Base-by-base conservation (phyloP, 805 yeast species). In the Metschnikowia chrysomelidarum region DNA sequence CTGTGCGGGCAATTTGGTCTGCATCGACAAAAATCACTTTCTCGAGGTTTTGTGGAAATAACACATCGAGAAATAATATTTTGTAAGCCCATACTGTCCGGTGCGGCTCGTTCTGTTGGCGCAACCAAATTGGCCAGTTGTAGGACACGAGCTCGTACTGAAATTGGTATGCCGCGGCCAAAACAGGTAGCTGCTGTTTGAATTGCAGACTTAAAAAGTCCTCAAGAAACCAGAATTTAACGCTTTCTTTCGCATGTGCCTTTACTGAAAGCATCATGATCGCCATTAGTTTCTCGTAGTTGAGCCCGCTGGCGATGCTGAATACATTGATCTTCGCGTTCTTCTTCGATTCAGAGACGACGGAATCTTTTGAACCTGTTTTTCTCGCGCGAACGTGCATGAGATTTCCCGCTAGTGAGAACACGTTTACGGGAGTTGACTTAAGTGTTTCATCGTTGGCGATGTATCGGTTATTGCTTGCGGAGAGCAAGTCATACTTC, bases 41-140 rank as follows among this genome's bases (percentile, higher is more conserved):
- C 2, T 78, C 76, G 15, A 91, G 67, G 35, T 76, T 76, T 44
- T 74, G 81, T 1, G 98, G 98, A 56, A 91, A 87, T 30, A 93
- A 54, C 1, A 84, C 89, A 61, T 91, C 98, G 44, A 88, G 61
- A 50, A 91, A 87, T 32, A 91, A 61, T 22, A 89, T 80, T 57
- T 91, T 91, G 54, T 83, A 86, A 4, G 93, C 95, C 88, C 95
- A 86, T 33, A 87, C 77, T 3, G 80, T 78, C 43, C 96, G 70
- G 51, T 82, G 88, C 50, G 77, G 77, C 46, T 83, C 91, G 23
- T 81, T 59, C 60, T 91, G 98, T 3, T 72, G 71, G 32, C 89
- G 72, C 14, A 91, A 65, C 95, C 97, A 91, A 7, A 67, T 57
- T 10, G 98, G 98, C 98, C 98, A 91, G 44, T 83, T 82, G 57